Evolutionary conservation across 2,329 filamentous ascomycete species (phyloP).

Genomic region (Colletotrichum falcatum): DNA sequence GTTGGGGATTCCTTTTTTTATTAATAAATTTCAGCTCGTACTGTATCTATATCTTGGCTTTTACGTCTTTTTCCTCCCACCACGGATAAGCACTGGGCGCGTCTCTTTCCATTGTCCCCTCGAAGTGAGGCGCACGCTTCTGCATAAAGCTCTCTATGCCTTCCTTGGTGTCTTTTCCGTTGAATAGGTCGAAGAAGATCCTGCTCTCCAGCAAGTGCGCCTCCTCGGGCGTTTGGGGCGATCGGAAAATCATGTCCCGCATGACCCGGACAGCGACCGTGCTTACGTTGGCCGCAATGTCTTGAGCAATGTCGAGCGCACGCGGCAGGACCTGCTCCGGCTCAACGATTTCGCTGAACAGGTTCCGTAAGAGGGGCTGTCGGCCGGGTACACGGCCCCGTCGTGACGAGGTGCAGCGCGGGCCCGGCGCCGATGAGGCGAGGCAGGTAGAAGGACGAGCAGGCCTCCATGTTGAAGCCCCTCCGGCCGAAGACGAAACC

Average conservation of each 20-base stretch:
- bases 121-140: conserved; percentile 74
- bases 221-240: conserved; percentile 70
- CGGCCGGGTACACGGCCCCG: conserved; percentile 68
- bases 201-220: conserved; percentile 77
- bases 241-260: conserved; percentile 77
- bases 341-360: conserved; percentile 76
- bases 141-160: conserved; percentile 77
- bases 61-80: conserved; percentile 67
- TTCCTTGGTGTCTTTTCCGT: conserved; percentile 70
- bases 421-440: conserved; percentile 73
- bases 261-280: conserved; percentile 73
- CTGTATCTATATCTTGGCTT: conserved; percentile 42
- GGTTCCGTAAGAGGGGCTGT: conserved; percentile 63
- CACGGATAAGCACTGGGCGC: conserved; percentile 73
- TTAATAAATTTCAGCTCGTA: background rate
- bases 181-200: conserved; percentile 72
- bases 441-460: conserved; percentile 78
- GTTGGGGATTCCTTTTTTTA: too few species aligned
- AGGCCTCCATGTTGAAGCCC: conserved; percentile 79
- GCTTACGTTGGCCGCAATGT: conserved; percentile 76
- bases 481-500: conserved; percentile 80
- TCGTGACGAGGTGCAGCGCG: conserved; percentile 75
- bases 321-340: conserved; percentile 71
- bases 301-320: conserved; percentile 74
- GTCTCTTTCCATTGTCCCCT: conserved; percentile 69